Evolutionary conservation across 2,329 filamentous ascomycete genomes (phyloP), one percentile per base, ranked within the genome.

Genomic region (Arachnopeziza araneosa): DNA sequence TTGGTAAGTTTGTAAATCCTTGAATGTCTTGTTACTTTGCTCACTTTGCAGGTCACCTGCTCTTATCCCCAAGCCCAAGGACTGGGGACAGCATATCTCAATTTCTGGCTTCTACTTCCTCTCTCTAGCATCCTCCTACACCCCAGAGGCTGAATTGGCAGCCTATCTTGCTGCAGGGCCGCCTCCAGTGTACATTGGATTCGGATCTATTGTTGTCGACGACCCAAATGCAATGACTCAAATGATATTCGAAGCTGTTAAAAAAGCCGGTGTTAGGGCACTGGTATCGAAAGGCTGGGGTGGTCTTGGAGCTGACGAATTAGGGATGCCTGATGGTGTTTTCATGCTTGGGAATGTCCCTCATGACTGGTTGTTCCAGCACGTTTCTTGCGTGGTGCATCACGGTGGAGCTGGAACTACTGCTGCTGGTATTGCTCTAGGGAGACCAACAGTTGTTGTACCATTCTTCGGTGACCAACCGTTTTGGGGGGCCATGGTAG

Each of bases 401-500:
- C 88, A 91, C 64, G 88, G 88, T 22, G 88, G 88, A 10, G 89
- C 89, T 1, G 88, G 88, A 1, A 91, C 88, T 0, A 90, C 87
- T 0, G 89, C 89, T 2, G 88, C 88, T 54, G 87, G 87, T 1
- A 78, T 92, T 51, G 88, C 88, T 69, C 86, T 83, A 62, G 88
- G 82, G 1, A 83, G 81, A 67, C 89, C 89, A 0, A 91, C 86
- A 8, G 87, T 90, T 80, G 72, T 77, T 52, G 82, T 91, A 26
- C 85, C 91, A 1, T 92, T 92, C 74, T 91, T 91, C 64, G 89
- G 88, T 2, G 89, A 92, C 69, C 89, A 92, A 32, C 82, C 87
- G 51, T 91, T 91, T 69, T 91, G 89, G 89, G 89, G 88, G 3
- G 78, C 79, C 19, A 89, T 89, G 83, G 78, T 91, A 0, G 79